Evolutionary conservation across 306 rosid species (phyloP).

Genomic region (Carpinus viminea): DNA sequence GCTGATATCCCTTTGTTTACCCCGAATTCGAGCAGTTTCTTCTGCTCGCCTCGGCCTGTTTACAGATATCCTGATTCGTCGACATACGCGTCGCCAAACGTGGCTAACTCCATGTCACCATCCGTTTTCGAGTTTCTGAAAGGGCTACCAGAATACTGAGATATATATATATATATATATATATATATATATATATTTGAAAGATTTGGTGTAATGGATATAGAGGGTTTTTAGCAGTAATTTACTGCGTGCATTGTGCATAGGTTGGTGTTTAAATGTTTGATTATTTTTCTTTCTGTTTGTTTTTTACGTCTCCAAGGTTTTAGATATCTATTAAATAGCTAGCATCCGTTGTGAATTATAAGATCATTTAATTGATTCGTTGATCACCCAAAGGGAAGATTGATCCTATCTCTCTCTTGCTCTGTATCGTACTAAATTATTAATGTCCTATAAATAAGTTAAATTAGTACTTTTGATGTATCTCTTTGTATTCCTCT

Average conservation of each 20-base stretch:
- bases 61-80: constrained; percentile 46
- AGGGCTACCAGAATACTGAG: constrained; percentile 63
- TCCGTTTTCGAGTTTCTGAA: constrained; percentile 67
- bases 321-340: not conserved
- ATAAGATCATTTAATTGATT: constrained; percentile 37
- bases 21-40: constrained; percentile 53
- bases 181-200: not conserved
- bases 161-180: no score
- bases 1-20: constrained; percentile 65
- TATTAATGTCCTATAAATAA: not conserved
- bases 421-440: not conserved
- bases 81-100: constrained; percentile 31
- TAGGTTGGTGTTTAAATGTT: not conserved
- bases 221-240: not conserved
- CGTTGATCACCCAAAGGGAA: constrained; percentile 24
- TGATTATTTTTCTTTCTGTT: not conserved
- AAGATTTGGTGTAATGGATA: not conserved
- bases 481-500: no score
- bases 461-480: not conserved
- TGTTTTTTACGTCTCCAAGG: constrained; percentile 23
- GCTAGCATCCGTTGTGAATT: constrained; percentile 12
- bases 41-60: constrained; percentile 37
- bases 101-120: constrained; percentile 59
- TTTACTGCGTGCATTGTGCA: not conserved
- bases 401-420: constrained; percentile 1